A percentile compares a stretch with the other conserved stretches of the same genome.
Evolutionary conservation across 768 basidiomycete genomes (phyloP).

Genomic region (Pleurotus platypus): DNA sequence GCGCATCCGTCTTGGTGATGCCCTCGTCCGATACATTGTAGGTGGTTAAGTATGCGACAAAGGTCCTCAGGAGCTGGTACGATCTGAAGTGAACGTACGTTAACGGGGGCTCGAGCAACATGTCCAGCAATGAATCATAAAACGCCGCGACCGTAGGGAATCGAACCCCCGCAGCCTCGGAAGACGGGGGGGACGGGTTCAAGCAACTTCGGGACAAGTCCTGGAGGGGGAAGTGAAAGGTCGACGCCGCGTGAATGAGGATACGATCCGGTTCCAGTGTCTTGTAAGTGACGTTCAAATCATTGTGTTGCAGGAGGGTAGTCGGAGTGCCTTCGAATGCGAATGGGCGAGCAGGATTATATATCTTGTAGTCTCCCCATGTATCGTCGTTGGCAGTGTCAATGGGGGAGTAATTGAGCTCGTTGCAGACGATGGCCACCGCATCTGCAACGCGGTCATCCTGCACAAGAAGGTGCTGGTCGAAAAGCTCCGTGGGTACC

Average conservation of each 20-base stretch:
- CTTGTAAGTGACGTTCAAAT: background rate
- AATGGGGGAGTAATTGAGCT: background rate
- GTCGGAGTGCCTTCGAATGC: background rate
- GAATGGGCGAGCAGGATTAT: background rate
- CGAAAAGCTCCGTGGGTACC: conserved; percentile 16
- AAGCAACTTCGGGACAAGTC: conserved; percentile 12
- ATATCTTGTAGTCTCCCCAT: background rate
- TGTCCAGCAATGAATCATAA: background rate
- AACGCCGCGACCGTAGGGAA: conserved; percentile 13
- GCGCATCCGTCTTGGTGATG: background rate
- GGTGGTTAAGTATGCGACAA: background rate
- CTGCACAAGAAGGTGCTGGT: conserved; percentile 15
- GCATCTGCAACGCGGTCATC: conserved; percentile 10
- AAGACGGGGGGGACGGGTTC: conserved; percentile 10
- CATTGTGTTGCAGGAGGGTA: background rate
- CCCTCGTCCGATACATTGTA: conserved; percentile 1
- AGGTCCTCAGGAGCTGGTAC: background rate
- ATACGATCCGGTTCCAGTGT: conserved; percentile 8
- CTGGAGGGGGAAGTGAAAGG: conserved; percentile 12
- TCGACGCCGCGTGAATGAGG: conserved; percentile 9
- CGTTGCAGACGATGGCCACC: background rate
- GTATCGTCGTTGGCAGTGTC: background rate
- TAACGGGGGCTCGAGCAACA: background rate
- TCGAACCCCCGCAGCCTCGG: background rate
- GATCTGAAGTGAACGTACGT: background rate